These are phyloP conservation scores for Hyaloscypha bicolor DNA, from an alignment of 495 filamentous ascomycete genomes.

Conservation along the genomic window DNA sequence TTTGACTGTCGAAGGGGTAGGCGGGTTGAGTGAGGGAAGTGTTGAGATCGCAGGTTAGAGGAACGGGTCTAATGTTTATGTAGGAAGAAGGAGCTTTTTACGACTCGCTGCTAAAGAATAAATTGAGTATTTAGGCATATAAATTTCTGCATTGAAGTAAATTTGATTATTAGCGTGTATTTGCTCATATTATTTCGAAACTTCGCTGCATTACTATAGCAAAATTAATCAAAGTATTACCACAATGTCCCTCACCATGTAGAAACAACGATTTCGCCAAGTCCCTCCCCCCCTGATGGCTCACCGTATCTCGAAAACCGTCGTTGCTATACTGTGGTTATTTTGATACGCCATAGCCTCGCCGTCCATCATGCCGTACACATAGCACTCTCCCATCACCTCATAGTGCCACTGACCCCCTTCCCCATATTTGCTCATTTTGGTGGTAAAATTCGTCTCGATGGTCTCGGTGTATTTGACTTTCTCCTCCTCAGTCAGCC, in stretches of 20 bases:
- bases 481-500: constrained; percentile 7
- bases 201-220: too few species aligned
- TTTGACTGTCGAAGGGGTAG: not conserved
- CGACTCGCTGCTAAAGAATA: too few species aligned
- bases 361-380: constrained; percentile 44
- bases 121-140: too few species aligned
- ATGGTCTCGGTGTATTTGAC: not conserved
- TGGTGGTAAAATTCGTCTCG: not conserved
- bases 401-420: constrained; percentile 15
- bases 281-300: not conserved
- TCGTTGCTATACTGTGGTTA: not conserved
- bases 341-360: constrained; percentile 32
- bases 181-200: too few species aligned
- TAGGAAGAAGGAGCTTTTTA: too few species aligned
- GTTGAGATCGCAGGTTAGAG: too few species aligned
- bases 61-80: too few species aligned
- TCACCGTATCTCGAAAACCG: constrained; percentile 2
- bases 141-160: too few species aligned
- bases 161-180: too few species aligned
- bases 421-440: not conserved
- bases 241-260: not conserved
- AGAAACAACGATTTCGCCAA: not conserved
- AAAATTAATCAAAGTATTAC: not conserved
- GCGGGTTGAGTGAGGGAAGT: not conserved
- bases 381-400: constrained; percentile 38